Evolutionary conservation across 2,329 filamentous ascomycete species (phyloP), one percentile per base, ranked within the genome.

Genomic region (Alternaria conjuncta): DNA sequence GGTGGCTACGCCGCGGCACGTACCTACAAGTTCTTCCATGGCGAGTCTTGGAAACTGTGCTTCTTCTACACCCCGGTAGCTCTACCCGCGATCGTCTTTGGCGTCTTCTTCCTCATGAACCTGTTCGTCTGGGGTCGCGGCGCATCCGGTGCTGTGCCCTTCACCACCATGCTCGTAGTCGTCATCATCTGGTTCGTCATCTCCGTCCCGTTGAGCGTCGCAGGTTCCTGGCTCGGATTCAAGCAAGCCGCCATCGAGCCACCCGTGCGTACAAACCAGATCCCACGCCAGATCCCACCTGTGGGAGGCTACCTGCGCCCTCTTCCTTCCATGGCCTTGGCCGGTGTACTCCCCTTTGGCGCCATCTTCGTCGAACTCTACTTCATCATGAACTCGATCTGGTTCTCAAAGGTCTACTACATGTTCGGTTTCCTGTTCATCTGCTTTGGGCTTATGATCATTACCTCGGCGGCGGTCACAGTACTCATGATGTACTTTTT

Each of bases 371-470:
- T 98, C 50, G 96, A 99, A 83, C 89, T 99, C 3, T 98, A 97
- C 86, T 98, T 98, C 82, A 97, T 99, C 84, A 97, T 99, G 93
- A 97, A 91, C 82, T 97, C 93, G 25, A 95, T 99, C 78, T 99
- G 96, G 96, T 97, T 96, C 82, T 95, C 91, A 84, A 93, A 96
- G 82, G 96, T 99, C 70, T 99, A 99, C 86, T 99, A 99, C 87
- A 99, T 99, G 96, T 99, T 99, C 75, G 96, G 96, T 21, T 99
- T 99, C 86, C 85, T 99, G 36, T 99, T 99, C 86, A 87, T 99
- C 60, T 97, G 94, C 86, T 99, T 97, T 77, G 94, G 92, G 11
- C 87, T 99, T 54, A 97, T 99, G 94, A 93, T 98, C 72, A 92
- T 97, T 73, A 98, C 96, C 1, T 94, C 92, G 63, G 95, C 95